Evolutionary conservation across 352 stramenopile species (phyloP), one percentile per base, ranked within the genome.

Genomic region (Blastocystis sp.): DNA sequence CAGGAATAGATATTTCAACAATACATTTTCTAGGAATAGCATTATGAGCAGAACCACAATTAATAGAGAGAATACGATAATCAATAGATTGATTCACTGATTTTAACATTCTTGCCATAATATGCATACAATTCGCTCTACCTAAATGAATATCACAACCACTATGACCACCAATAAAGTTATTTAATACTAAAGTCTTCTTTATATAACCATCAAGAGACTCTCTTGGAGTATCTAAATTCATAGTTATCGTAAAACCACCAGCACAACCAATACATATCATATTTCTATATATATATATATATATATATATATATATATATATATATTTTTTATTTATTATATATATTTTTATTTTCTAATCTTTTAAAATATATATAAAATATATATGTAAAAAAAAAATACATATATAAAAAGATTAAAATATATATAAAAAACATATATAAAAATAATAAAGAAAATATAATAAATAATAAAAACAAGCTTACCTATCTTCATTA

Each of bases 21-120:
- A 47, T 32, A 30, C 49, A 59, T 25, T 59, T 59, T n/a, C 49
- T 36, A 19, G 49, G 49, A 42, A 59, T 59, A n/a, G 49, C 49
- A 32, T 59, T 59, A 40, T 59, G 49, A n/a, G 49, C 49, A 1
- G 49, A 49, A 32, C 49, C 49, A 32, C 49, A 59, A 25, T 59
- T 40, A 25, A 59, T 36, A 11, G 33, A n/a, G 10, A 59, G 16
- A 0, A 9, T 23, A 25, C 49, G 49, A 32, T 59, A 59, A 32
- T 23, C 46, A 4, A 28, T 27, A 24, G 24, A 54, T 24, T 31
- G 2, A n/a, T 21, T 4, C 3, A 9, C 9, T 55, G 41, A 28
- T 9, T 36, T 40, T 4, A 59, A 32, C 10, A 59, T 36, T 27
- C 49, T 36, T 6, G 21, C 49, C 32, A 59, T 54, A 36, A 59